Percentiles rank a stretch among this genome's conserved stretches.
Conservation (phyloP, 192 early-diverging fungal genomes). For the Borealophlyctis nickersoniae region DNA sequence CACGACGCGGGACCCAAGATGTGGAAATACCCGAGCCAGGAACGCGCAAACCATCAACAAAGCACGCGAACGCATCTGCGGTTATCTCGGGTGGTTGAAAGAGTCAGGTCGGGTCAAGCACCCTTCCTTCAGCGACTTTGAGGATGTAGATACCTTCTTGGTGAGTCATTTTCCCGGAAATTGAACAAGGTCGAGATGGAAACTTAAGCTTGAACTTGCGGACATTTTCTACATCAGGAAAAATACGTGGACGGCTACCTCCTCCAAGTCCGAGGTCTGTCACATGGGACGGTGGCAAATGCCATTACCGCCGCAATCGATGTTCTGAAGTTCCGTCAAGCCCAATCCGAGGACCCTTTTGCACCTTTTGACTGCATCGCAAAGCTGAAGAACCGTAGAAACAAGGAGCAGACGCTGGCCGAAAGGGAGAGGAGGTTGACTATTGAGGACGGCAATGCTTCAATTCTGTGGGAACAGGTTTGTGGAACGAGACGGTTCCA, state of each 20-base stretch:
- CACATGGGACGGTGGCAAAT: slow-evolving; percentile 5
- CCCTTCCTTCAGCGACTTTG: background rate
- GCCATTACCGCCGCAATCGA: slow-evolving; percentile 10
- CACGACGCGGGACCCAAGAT: background rate
- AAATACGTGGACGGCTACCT: slow-evolving; percentile 18
- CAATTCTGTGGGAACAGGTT: slow-evolving; percentile 20
- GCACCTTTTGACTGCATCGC: too few relatives aligned
- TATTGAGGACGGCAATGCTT: too few relatives aligned
- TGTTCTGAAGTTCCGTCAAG: slow-evolving; percentile 9
- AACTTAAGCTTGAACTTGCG: too few relatives aligned
- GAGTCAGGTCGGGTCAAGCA: background rate
- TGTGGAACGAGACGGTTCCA: too few relatives aligned
- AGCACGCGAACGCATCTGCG: slow-evolving; percentile 2
- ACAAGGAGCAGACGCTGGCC: slow-evolving; percentile 8
- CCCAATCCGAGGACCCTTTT: slow-evolving; percentile 1
- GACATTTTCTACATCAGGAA: background rate
- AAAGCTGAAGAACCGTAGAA: slow-evolving; percentile 3
- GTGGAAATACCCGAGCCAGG: slow-evolving; percentile 3
- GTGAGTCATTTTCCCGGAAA: too few relatives aligned
- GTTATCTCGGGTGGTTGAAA: slow-evolving; percentile 15
- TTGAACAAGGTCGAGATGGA: too few relatives aligned
- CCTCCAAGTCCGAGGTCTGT: slow-evolving; percentile 3
- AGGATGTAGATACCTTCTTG: slow-evolving; percentile 13
- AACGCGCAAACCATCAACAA: slow-evolving; percentile 12
- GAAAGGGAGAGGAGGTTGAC: slow-evolving; percentile 10